Evolutionary conservation across 306 rosid species (phyloP).

Genomic region (Corylus americana): DNA sequence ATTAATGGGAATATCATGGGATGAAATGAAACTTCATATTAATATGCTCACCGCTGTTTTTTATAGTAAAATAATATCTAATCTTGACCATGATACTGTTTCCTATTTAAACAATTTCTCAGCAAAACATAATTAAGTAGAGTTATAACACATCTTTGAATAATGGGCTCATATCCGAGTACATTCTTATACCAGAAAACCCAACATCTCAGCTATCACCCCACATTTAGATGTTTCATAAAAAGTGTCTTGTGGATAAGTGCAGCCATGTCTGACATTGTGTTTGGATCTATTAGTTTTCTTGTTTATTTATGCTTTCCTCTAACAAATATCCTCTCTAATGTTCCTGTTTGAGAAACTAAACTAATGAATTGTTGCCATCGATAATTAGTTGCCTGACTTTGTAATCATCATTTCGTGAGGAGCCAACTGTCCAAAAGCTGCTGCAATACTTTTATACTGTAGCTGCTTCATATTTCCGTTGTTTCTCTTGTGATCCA

Average conservation of each 20-base stretch:
- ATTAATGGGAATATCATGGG: not conserved
- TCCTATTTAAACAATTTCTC: not conserved
- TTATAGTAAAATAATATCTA: not conserved
- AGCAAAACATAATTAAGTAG: not conserved
- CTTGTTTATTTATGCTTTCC: not conserved
- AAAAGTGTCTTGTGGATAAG: not conserved
- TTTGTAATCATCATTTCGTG: not conserved
- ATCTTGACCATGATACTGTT: not conserved
- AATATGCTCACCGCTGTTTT: not conserved
- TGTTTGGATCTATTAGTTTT: not conserved
- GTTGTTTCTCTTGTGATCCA: not conserved
- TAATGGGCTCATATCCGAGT: not conserved
- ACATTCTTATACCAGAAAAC: not conserved
- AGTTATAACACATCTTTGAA: not conserved
- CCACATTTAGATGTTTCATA: not conserved
- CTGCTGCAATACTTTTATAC: not conserved
- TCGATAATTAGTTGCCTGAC: not conserved
- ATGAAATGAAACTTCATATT: slow-evolving; percentile 7
- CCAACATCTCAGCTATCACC: not conserved
- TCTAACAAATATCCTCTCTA: not conserved
- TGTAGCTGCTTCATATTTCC: not conserved
- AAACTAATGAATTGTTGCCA: not conserved
- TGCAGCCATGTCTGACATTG: not conserved
- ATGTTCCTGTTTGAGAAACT: slow-evolving; percentile 13
- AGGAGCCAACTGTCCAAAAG: not conserved